A percentile compares a stretch with the other conserved stretches of the same genome.
These are phyloP conservation scores for Neurospora sp. DNA, from an alignment of 495 filamentous ascomycete species.

Conservation along the genomic window DNA sequence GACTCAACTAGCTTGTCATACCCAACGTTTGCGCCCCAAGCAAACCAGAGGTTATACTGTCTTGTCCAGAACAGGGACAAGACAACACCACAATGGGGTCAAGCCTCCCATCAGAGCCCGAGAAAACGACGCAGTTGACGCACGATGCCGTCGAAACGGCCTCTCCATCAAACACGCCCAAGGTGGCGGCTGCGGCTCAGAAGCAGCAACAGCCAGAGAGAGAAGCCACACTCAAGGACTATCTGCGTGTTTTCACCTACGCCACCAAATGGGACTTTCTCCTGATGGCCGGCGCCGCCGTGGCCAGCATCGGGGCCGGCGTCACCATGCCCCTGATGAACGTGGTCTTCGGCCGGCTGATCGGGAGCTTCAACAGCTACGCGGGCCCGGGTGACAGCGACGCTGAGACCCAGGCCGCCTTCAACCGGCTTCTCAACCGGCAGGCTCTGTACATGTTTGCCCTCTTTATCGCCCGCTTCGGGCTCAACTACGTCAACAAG, in stretches of 20 bases:
- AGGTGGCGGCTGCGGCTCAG: neutral
- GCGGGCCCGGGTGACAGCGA: neutral
- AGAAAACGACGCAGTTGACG: neutral
- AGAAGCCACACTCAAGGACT: conserved; percentile 32
- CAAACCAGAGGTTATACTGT: neutral
- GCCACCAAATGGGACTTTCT: conserved; percentile 31
- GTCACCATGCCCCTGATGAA: conserved; percentile 29
- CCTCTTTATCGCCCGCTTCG: conserved; percentile 35
- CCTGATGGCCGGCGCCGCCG: conserved; percentile 23
- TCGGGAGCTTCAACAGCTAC: conserved; percentile 21
- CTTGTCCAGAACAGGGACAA: neutral
- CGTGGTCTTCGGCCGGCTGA: conserved; percentile 25
- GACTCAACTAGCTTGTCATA: neutral
- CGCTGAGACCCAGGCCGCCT: conserved; percentile 2
- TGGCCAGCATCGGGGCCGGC: conserved; percentile 24
- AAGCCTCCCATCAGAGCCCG: neutral
- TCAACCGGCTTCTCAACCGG: conserved; percentile 13
- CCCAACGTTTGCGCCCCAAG: neutral
- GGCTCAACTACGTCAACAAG: conserved; percentile 38
- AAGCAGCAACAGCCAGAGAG: conserved; percentile 26
- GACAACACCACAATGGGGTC: neutral
- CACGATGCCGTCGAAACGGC: neutral
- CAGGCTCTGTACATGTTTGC: conserved; percentile 24
- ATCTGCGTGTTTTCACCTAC: conserved; percentile 35
- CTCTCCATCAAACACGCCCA: neutral